Percentiles rank a stretch among this genome's conserved stretches.
Conservation (phyloP, 2,329 filamentous ascomycete species). For the Phialocephala subalpina region DNA sequence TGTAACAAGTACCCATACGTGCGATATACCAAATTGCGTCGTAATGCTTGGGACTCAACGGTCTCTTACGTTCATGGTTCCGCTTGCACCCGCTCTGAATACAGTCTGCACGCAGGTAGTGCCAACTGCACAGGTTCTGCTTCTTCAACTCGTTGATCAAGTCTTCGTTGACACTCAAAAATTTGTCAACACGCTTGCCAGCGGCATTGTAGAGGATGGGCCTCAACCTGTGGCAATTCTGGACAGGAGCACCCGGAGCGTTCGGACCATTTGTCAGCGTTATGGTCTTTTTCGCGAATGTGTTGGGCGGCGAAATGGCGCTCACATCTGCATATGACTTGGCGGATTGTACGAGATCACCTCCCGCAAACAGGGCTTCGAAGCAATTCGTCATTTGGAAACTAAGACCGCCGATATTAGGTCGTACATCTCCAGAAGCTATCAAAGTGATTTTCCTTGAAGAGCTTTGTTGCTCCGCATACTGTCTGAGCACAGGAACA, state of each 20-base stretch:
- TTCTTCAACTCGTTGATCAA: slow-evolving; percentile 14
- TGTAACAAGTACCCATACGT: slow-evolving; percentile 13
- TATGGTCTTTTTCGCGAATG: not conserved
- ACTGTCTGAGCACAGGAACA: slow-evolving; percentile 55
- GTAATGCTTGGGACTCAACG: slow-evolving; percentile 23
- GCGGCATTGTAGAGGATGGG: slow-evolving; percentile 14
- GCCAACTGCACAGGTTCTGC: slow-evolving; percentile 23
- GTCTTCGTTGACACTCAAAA: slow-evolving; percentile 11
- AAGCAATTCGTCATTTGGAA: slow-evolving; percentile 20
- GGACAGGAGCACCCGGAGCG: not conserved
- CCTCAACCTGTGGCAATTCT: slow-evolving; percentile 17
- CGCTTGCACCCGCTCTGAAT: slow-evolving; percentile 15
- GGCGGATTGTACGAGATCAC: not conserved
- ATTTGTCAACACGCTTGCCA: slow-evolving; percentile 22
- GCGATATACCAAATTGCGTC: slow-evolving; percentile 23
- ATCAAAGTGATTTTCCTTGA: slow-evolving; percentile 19
- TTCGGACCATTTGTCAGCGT: not conserved
- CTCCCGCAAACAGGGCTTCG: slow-evolving; percentile 16
- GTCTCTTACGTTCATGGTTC: slow-evolving; percentile 21
- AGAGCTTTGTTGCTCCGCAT: slow-evolving; percentile 10
- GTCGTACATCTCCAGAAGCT: slow-evolving; percentile 9
- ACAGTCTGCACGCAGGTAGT: slow-evolving; percentile 27
- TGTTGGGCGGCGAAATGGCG: no score
- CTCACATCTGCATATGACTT: not conserved
- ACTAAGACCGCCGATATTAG: slow-evolving; percentile 16